A percentile compares a stretch with the other conserved stretches of the same genome.
These are phyloP conservation scores for Eucalyptus cloeziana DNA, from an alignment of 345 rosid genomes.

Conservation along the genomic window DNA sequence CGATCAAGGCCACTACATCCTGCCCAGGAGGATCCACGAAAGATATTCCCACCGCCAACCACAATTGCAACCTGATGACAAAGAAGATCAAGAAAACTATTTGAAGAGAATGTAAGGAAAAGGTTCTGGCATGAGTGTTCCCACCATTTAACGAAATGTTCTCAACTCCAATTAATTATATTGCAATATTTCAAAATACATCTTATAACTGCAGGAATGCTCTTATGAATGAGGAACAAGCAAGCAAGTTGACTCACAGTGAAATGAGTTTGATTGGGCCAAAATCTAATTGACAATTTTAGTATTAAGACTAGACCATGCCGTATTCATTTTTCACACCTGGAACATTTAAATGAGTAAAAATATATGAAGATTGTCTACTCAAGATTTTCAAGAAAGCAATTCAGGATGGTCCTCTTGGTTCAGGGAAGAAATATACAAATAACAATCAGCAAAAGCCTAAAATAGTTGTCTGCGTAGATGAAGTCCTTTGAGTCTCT, in stretches of 20 bases:
- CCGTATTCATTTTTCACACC: not conserved
- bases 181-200: not conserved
- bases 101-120: not conserved
- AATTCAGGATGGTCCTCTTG: not conserved
- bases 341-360: not conserved
- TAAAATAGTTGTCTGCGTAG: not conserved
- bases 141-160: not conserved
- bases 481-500: not conserved
- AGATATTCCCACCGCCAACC: constrained; percentile 95
- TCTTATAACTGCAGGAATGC: not conserved
- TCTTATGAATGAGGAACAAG: not conserved
- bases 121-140: not conserved
- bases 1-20: constrained; percentile 97
- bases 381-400: not conserved
- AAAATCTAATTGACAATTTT: not conserved
- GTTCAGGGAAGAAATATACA: not conserved
- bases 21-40: constrained; percentile 89
- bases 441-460: not conserved
- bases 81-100: not conserved
- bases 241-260: not conserved
- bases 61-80: constrained; percentile 75
- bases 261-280: not conserved
- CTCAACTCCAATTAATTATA: not conserved
- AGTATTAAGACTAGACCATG: not conserved
- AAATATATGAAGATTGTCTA: not conserved